Evolutionary conservation across 2,329 filamentous ascomycete genomes (phyloP).

Genomic region (Cladobotryum mycophilum): DNA sequence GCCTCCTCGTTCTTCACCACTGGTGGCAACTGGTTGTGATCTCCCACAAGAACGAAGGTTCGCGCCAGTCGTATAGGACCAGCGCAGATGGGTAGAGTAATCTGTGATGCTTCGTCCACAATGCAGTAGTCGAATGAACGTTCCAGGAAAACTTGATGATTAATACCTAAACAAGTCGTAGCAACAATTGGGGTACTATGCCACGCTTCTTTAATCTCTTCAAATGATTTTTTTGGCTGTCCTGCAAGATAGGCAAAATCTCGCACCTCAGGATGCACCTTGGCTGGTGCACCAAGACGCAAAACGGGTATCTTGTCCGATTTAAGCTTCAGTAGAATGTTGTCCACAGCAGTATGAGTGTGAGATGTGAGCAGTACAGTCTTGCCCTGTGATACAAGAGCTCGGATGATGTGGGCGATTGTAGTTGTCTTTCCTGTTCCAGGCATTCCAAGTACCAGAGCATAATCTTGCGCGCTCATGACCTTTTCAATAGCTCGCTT

Average conservation of each 20-base stretch:
- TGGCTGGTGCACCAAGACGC: constrained; percentile 76
- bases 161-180: constrained; percentile 89
- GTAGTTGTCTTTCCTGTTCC: constrained; percentile 98
- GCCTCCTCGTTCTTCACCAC: constrained; percentile 91
- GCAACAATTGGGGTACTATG: constrained; percentile 84
- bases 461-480: constrained; percentile 92
- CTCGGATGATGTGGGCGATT: constrained; percentile 93
- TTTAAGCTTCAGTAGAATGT: constrained; percentile 88
- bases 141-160: constrained; percentile 80
- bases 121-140: constrained; percentile 97
- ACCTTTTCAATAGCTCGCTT: constrained; percentile 84
- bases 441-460: constrained; percentile 95
- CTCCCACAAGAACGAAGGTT: constrained; percentile 91
- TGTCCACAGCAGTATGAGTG: constrained; percentile 96
- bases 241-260: constrained; percentile 76
- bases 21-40: constrained; percentile 93
- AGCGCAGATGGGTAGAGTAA: constrained; percentile 89
- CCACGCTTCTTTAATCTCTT: constrained; percentile 78
- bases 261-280: constrained; percentile 82
- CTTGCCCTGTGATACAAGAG: constrained; percentile 81
- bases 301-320: constrained; percentile 71
- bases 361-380: constrained; percentile 91
- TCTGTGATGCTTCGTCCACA: constrained; percentile 95
- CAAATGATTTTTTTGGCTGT: constrained; percentile 66
- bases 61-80: constrained; percentile 89